Conservation (phyloP, 352 stramenopile genomes). For the Blastocystis sp. region DNA sequence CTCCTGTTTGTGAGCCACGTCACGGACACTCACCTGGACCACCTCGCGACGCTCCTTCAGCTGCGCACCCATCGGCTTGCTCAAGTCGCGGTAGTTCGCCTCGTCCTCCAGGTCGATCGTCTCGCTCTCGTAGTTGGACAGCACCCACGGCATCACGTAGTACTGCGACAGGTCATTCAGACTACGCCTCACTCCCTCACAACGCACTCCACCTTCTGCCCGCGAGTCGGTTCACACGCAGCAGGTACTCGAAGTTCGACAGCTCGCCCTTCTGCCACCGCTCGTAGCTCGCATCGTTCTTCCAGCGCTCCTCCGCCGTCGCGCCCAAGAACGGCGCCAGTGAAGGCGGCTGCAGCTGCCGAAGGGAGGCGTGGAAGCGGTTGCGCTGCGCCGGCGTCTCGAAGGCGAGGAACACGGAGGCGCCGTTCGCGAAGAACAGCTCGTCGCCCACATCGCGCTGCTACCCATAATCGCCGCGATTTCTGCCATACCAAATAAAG, state of each 20-base stretch:
- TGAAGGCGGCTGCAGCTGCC: not conserved
- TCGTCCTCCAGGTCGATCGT: conserved; percentile 83
- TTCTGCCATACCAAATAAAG: not conserved
- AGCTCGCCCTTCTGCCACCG: conserved; percentile 87
- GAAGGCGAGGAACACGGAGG: conserved; percentile 63
- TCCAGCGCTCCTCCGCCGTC: conserved; percentile 50
- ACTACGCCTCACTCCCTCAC: not conserved
- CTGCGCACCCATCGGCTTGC: conserved; percentile 90
- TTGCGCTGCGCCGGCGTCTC: not conserved
- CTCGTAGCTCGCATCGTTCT: not conserved
- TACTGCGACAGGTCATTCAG: conserved; percentile 87
- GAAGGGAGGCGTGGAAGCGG: conserved; percentile 11
- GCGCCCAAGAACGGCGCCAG: conserved; percentile 29
- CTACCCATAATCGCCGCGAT: not conserved
- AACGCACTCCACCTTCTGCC: conserved; percentile 84
- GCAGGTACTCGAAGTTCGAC: conserved; percentile 96
- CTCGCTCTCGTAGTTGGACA: conserved; percentile 84
- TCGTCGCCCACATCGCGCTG: conserved; percentile 53
- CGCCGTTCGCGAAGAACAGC: conserved; percentile 73
- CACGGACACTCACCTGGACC: conserved; percentile 79
- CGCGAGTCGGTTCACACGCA: conserved; percentile 93
- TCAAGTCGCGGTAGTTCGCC: conserved; percentile 88
- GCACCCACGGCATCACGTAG: conserved; percentile 92
- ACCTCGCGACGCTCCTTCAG: conserved; percentile 84
- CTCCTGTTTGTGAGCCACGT: conserved; percentile 8